phyloP scores from a whole-genome alignment of 1,284 basidiomycete species.

The Volvariella surrecta region DNA sequence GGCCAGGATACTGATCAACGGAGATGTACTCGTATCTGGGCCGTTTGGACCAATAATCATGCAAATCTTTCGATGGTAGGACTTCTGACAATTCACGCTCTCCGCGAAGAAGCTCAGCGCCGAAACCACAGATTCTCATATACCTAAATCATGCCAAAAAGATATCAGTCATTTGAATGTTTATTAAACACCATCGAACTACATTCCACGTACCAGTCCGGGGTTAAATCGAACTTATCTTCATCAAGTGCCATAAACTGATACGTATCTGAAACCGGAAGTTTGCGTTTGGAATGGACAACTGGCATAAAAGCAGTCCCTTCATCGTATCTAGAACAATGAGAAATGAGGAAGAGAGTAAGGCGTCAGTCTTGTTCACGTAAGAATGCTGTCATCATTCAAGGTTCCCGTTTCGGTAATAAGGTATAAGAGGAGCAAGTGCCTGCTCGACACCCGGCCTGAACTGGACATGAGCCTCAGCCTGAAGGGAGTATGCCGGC shows the following conservation, averaged over 20 bases:
- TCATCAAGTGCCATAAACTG: constrained; percentile 62
- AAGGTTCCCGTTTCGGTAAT: no score
- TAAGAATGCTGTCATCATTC: no score
- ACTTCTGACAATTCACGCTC: constrained; percentile 53
- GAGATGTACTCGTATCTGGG: constrained; percentile 44
- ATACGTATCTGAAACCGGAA: constrained; percentile 48
- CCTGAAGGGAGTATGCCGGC: no score
- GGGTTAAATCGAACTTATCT: constrained; percentile 62
- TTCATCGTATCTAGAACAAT: constrained; percentile 56
- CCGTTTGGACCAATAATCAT: constrained; percentile 62
- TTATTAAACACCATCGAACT: not conserved
- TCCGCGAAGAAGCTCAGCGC: constrained; percentile 54
- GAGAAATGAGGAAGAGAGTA: no score
- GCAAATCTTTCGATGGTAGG: constrained; percentile 62
- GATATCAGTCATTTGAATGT: constrained; percentile 6
- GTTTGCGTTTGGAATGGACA: constrained; percentile 42
- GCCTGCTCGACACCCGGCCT: no score
- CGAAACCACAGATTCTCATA: constrained; percentile 70
- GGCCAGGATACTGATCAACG: constrained; percentile 13
- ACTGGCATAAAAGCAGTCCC: constrained; percentile 70
- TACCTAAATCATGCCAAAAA: constrained; percentile 34
- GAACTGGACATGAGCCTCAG: no score
- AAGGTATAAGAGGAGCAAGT: no score
- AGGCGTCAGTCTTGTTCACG: no score
- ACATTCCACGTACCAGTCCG: constrained; percentile 47